These are phyloP conservation scores for Xerocomellus intermedius DNA, from an alignment of 768 basidiomycete genomes.

Conservation along the genomic window DNA sequence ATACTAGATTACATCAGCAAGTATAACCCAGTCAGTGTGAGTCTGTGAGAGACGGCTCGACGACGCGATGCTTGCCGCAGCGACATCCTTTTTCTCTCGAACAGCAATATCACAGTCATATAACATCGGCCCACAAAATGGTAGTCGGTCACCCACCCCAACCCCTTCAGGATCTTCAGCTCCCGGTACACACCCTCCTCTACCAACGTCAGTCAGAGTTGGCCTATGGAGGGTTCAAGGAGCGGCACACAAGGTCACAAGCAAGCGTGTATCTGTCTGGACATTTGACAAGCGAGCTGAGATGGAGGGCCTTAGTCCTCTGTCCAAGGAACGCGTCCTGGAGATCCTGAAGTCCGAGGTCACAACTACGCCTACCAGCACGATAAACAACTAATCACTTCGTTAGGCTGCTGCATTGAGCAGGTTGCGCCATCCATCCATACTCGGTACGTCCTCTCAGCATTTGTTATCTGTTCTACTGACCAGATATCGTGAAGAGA, in stretches of 20 bases:
- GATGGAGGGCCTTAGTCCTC: constrained; percentile 62
- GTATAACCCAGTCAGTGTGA: not conserved
- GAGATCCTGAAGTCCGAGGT: constrained; percentile 94
- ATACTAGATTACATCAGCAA: constrained; percentile 19
- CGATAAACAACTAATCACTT: constrained; percentile 8
- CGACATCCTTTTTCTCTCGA: constrained; percentile 78
- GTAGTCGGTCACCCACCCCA: constrained; percentile 39
- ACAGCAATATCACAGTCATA: constrained; percentile 83
- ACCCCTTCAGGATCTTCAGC: constrained; percentile 32
- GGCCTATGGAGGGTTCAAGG: constrained; percentile 90
- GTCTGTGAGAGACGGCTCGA: not conserved
- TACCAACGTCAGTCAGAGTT: constrained; percentile 50
- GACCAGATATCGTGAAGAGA: constrained; percentile 51
- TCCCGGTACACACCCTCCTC: constrained; percentile 38
- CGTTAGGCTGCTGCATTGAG: constrained; percentile 77
- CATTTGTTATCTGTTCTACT: not conserved
- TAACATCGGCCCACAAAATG: constrained; percentile 48
- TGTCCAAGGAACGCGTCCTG: constrained; percentile 69
- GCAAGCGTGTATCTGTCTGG: constrained; percentile 93
- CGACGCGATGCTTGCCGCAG: constrained; percentile 68
- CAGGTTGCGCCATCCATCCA: constrained; percentile 86
- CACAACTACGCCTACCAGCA: constrained; percentile 16
- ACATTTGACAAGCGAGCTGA: constrained; percentile 83
- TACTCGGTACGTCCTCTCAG: constrained; percentile 59
- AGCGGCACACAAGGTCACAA: constrained; percentile 85